phyloP scores from a whole-genome alignment of 1,284 basidiomycete genomes.

The Limonomyces culmigenus region DNA sequence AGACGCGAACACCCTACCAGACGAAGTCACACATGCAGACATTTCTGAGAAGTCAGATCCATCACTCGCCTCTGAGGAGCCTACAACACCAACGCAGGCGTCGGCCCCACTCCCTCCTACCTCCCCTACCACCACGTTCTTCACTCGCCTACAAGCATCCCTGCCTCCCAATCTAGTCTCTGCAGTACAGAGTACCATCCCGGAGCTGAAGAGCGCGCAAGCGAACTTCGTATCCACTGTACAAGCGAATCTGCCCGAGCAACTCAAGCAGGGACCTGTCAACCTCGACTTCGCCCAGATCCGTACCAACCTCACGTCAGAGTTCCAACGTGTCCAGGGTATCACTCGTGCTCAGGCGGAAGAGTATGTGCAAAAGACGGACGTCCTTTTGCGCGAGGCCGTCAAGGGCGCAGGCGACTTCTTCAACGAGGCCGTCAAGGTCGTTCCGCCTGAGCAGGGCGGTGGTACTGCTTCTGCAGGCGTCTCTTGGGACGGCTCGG shows the following conservation, averaged over 20 bases:
- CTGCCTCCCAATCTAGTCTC: slow-evolving; percentile 48
- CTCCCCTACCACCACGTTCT: slow-evolving; percentile 15
- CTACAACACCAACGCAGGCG: no score
- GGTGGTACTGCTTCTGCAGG: slow-evolving; percentile 23
- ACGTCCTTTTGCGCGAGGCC: slow-evolving; percentile 23
- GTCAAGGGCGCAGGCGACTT: slow-evolving; percentile 42
- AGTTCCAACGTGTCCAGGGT: slow-evolving; percentile 59
- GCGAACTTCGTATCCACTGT: slow-evolving; percentile 55
- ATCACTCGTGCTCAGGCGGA: slow-evolving; percentile 64
- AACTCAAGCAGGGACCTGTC: slow-evolving; percentile 40
- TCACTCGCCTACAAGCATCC: no score
- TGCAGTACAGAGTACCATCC: slow-evolving; percentile 55
- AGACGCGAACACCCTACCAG: no score
- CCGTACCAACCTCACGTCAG: slow-evolving; percentile 43
- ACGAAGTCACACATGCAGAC: no score
- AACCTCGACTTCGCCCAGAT: slow-evolving; percentile 53
- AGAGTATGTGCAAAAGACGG: slow-evolving; percentile 69
- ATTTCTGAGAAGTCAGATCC: no score
- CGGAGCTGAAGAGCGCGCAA: no score
- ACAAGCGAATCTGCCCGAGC: slow-evolving; percentile 48
- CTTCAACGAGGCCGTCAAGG: slow-evolving; percentile 72
- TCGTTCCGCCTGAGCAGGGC: slow-evolving; percentile 63
- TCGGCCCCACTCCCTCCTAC: no score
- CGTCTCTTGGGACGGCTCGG: slow-evolving; percentile 65
- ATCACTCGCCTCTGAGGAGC: no score